Conservation (phyloP, 495 filamentous ascomycete genomes). For the Penicillium coffeae region DNA sequence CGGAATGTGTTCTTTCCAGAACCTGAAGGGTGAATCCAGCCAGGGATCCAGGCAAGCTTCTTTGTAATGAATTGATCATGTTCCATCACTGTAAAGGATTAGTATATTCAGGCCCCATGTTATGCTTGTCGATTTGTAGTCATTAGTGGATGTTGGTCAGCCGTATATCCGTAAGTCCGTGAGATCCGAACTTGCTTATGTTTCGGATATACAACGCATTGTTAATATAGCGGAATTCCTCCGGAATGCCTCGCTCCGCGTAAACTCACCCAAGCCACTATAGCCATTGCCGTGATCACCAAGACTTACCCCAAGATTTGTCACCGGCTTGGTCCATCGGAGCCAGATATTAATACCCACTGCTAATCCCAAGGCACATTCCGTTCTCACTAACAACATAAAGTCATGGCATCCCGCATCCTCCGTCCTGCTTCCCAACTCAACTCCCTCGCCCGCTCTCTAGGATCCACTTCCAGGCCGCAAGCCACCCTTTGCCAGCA, state of each 20-base stretch:
- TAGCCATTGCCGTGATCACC: neutral
- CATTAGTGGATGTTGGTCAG: neutral
- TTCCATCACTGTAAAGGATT: no score
- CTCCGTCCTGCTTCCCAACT: conserved; percentile 16
- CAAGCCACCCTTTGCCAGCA: conserved; percentile 9
- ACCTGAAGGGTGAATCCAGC: no score
- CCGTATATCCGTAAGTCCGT: neutral
- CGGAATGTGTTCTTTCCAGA: no score
- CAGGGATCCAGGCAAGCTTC: no score
- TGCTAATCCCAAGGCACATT: neutral
- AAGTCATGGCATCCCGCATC: conserved; percentile 11
- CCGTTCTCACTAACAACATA: neutral
- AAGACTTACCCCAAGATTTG: neutral
- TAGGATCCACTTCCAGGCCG: conserved; percentile 10
- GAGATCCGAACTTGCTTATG: neutral
- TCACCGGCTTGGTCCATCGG: neutral
- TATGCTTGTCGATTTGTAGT: no score
- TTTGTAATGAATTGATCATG: no score
- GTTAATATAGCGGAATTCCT: neutral
- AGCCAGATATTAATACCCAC: neutral
- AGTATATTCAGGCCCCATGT: no score
- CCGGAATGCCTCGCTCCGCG: neutral
- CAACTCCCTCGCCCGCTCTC: conserved; percentile 9
- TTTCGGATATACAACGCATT: neutral
- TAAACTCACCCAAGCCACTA: no score